Percentiles rank a stretch among this genome's conserved stretches.
Conservation (phyloP, 1,284 basidiomycete species). For the Ustilago bromivora region DNA sequence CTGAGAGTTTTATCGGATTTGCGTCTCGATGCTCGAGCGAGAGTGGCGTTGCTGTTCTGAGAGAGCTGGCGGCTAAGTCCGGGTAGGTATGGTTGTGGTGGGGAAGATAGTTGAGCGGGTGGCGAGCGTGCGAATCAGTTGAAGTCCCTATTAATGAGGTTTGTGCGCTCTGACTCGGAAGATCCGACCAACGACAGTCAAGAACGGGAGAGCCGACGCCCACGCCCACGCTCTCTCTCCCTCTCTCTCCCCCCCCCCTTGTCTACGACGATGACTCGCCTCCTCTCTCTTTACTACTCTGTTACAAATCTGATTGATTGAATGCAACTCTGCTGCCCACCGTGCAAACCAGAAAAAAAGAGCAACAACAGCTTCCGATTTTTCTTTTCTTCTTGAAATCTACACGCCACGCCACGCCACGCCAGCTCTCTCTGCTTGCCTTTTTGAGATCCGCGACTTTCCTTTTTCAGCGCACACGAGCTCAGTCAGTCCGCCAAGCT, state of each 20-base stretch:
- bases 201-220: background rate
- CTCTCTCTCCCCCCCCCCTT: no score
- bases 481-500: background rate
- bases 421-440: constrained; percentile 1
- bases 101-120: background rate
- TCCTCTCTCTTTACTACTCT: background rate
- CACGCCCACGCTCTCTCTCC: background rate
- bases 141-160: background rate
- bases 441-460: no score
- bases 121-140: background rate
- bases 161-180: background rate
- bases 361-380: constrained; percentile 1
- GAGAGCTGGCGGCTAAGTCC: background rate
- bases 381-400: constrained; percentile 12
- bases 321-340: background rate
- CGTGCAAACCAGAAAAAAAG: constrained; percentile 23
- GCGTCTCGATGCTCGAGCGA: background rate
- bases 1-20: background rate
- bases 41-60: constrained; percentile 2
- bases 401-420: constrained; percentile 4
- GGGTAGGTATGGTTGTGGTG: background rate
- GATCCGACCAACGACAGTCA: background rate
- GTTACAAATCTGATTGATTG: background rate
- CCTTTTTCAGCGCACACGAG: background rate
- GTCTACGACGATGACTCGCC: constrained; percentile 15